A percentile compares a stretch with the other conserved stretches of the same genome.
Evolutionary conservation across 805 yeast species (phyloP).

Genomic region (Zygotorulaspora florentina): DNA sequence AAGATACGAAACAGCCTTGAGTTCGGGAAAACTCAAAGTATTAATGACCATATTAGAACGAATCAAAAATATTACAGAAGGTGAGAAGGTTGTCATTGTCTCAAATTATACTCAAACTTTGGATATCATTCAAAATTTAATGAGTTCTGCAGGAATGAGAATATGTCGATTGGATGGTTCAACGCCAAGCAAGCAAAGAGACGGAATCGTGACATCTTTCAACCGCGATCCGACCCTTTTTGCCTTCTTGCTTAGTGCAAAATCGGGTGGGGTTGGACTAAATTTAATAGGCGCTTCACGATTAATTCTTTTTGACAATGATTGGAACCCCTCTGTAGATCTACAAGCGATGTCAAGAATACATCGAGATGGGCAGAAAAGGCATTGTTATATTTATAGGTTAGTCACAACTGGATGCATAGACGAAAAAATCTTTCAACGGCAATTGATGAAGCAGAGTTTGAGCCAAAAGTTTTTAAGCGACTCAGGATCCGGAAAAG

Average conservation of each 20-base stretch:
- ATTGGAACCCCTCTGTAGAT: conserved; percentile 95
- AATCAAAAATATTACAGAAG: conserved; percentile 37
- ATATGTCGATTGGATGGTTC: conserved; percentile 78
- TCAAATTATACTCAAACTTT: conserved; percentile 87
- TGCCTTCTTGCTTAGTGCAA: conserved; percentile 76
- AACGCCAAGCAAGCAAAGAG: conserved; percentile 64
- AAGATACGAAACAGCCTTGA: conserved; percentile 23
- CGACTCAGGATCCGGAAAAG: conserved; percentile 22
- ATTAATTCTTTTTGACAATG: conserved; percentile 80
- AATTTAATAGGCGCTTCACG: conserved; percentile 89
- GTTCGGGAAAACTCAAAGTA: conserved; percentile 62
- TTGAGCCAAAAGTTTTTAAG: conserved; percentile 69
- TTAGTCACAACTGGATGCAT: conserved; percentile 82
- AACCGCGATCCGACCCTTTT: conserved; percentile 49
- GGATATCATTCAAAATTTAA: conserved; percentile 61
- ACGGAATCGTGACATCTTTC: conserved; percentile 61
- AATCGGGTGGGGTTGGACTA: conserved; percentile 91
- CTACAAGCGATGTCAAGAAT: conserved; percentile 93
- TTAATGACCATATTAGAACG: conserved; percentile 53
- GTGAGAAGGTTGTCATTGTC: conserved; percentile 79
- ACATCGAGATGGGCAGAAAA: conserved; percentile 87
- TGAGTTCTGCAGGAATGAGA: conserved; percentile 46
- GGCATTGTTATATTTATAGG: conserved; percentile 76
- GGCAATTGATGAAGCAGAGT: conserved; percentile 81
- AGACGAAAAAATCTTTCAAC: conserved; percentile 89